Evolutionary conservation across 2,329 filamentous ascomycete genomes (phyloP).

Genomic region (Botrytis porri): DNA sequence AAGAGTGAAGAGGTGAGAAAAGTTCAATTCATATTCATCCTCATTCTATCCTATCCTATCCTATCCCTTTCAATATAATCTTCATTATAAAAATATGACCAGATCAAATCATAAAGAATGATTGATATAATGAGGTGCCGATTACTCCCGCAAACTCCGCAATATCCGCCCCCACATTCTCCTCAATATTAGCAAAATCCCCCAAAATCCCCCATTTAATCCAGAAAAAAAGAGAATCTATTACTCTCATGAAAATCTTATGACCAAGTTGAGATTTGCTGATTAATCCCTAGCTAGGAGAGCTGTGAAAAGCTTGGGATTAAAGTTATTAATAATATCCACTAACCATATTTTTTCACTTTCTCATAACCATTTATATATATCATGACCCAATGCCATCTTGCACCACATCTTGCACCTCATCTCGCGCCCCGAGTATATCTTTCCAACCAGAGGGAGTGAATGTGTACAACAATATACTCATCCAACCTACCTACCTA

Average conservation of each 20-base stretch:
- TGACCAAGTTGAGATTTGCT: not conserved
- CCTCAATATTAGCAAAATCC: not conserved
- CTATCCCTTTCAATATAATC: not conserved
- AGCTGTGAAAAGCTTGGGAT: not conserved
- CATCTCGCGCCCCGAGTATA: not conserved
- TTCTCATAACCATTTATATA: not conserved
- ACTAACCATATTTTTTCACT: not conserved
- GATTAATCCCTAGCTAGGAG: not conserved
- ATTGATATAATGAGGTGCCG: too few relatives aligned
- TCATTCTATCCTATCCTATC: too few relatives aligned
- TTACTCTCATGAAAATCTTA: not conserved
- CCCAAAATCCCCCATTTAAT: too few relatives aligned
- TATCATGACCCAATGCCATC: not conserved
- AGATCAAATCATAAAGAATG: not conserved
- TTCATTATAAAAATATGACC: not conserved
- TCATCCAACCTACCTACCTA: not conserved
- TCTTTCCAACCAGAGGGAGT: not conserved
- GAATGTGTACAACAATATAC: not conserved
- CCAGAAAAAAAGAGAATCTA: too few relatives aligned
- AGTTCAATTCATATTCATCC: not conserved
- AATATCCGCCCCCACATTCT: constrained; percentile 5
- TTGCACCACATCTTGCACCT: not conserved
- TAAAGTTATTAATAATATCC: not conserved
- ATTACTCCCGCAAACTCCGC: constrained; percentile 11
- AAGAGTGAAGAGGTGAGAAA: not conserved